Evolutionary conservation across 2,329 filamentous ascomycete species (phyloP).

Genomic region (Byssothecium circinans): DNA sequence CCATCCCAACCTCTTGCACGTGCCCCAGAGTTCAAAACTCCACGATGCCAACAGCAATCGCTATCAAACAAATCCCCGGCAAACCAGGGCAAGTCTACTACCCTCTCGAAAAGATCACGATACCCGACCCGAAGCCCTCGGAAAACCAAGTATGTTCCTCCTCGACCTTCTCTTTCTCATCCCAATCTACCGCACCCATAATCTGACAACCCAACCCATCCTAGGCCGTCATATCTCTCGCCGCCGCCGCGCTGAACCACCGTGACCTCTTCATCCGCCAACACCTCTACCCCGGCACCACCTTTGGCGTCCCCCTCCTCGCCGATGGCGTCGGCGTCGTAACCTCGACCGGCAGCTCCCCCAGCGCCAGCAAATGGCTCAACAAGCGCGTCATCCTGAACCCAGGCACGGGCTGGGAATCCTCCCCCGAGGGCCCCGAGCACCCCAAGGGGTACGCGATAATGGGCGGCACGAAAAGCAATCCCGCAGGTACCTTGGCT

Average conservation of each 20-base stretch:
- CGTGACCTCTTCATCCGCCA: conserved; percentile 93
- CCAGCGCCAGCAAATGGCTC: conserved; percentile 58
- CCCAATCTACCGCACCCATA: neutral
- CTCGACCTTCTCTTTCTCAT: neutral
- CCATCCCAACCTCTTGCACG: neutral
- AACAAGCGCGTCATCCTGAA: conserved; percentile 75
- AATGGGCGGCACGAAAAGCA: conserved; percentile 67
- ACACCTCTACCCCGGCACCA: conserved; percentile 83
- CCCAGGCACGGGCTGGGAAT: conserved; percentile 76
- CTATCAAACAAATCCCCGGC: conserved; percentile 70
- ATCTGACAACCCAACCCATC: conserved; percentile 43
- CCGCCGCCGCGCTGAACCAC: conserved; percentile 86
- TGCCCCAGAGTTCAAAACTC: neutral
- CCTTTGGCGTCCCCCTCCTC: conserved; percentile 76
- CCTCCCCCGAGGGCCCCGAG: conserved; percentile 73
- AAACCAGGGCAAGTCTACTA: conserved; percentile 90
- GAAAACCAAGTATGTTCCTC: conserved; percentile 29
- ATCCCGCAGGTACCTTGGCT: conserved; percentile 69
- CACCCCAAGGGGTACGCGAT: conserved; percentile 61
- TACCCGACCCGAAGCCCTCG: conserved; percentile 29
- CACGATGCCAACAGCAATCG: conserved; percentile 58
- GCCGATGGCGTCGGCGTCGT: conserved; percentile 82
- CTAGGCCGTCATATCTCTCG: conserved; percentile 74
- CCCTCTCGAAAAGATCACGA: conserved; percentile 52
- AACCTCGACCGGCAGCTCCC: conserved; percentile 60